These are phyloP conservation scores for Chytridium lagenaria DNA, from an alignment of 371 early-diverging fungal species.

Conservation along the genomic window DNA sequence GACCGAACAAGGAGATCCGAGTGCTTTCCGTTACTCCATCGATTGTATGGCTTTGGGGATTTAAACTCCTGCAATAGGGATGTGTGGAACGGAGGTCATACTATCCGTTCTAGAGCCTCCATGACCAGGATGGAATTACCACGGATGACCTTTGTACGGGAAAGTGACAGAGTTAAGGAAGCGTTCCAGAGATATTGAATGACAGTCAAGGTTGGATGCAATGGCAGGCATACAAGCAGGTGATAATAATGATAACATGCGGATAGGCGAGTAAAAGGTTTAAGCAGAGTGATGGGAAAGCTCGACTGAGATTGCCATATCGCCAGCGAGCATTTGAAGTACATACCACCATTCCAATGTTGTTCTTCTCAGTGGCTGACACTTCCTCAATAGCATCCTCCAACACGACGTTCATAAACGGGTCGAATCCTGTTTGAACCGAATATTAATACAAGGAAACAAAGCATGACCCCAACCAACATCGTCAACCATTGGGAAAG, in stretches of 20 bases:
- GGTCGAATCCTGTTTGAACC: constrained; percentile 80
- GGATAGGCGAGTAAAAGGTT: background rate
- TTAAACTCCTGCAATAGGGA: too few species aligned
- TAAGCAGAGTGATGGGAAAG: too few species aligned
- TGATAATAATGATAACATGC: background rate
- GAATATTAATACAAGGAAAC: background rate
- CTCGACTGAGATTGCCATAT: too few species aligned
- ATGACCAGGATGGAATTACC: constrained; percentile 91
- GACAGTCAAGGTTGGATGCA: background rate
- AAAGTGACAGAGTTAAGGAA: too few species aligned
- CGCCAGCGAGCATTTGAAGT: too few species aligned
- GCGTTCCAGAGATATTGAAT: too few species aligned
- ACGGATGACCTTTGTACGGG: constrained; percentile 76
- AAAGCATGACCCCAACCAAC: background rate
- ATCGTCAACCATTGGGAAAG: background rate
- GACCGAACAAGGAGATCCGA: too few species aligned
- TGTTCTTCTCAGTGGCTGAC: constrained; percentile 67
- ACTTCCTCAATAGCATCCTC: constrained; percentile 91
- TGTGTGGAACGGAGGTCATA: too few species aligned
- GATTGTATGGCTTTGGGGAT: too few species aligned
- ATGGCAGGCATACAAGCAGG: background rate
- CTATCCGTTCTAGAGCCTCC: constrained; percentile 90
- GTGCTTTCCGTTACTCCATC: too few species aligned
- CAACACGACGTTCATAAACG: constrained; percentile 98
- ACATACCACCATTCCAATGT: constrained; percentile 89